Conservation (phyloP, 164 flowering plant species). For the Kingdonia uniflora region DNA sequence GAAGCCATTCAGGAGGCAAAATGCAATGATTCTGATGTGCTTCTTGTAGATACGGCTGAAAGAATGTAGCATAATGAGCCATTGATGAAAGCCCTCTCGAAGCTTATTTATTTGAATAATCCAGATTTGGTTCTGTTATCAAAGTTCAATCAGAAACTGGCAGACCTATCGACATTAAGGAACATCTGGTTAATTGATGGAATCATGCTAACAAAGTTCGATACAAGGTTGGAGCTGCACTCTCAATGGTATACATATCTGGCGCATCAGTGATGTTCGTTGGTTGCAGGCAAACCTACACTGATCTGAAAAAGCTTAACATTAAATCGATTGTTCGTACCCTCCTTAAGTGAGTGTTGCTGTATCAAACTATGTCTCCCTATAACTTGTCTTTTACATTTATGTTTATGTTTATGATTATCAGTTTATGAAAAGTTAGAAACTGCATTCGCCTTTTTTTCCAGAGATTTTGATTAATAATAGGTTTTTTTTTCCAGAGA, state of each 20-base stretch:
- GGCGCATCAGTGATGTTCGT: slow-evolving; percentile 98
- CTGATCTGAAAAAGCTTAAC: slow-evolving; percentile 86
- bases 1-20: slow-evolving; percentile 93
- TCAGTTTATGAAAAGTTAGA: too few species aligned
- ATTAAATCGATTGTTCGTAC: slow-evolving; percentile 86
- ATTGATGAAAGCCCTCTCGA: slow-evolving; percentile 91
- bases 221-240: slow-evolving; percentile 97
- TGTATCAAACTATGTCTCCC: too few species aligned
- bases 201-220: slow-evolving; percentile 91
- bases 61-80: slow-evolving; percentile 99
- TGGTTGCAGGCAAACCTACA: slow-evolving; percentile 93
- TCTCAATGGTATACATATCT: slow-evolving; percentile 97
- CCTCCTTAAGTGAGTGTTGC: slow-evolving; percentile 50
- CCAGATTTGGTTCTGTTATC: slow-evolving; percentile 89
- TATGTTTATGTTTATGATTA: too few species aligned
- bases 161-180: slow-evolving; percentile 64
- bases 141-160: slow-evolving; percentile 91
- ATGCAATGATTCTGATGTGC: slow-evolving; percentile 83
- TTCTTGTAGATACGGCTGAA: slow-evolving; percentile 97
- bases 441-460: too few species aligned
- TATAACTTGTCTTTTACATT: too few species aligned
- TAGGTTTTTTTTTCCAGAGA: too few species aligned
- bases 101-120: slow-evolving; percentile 75
- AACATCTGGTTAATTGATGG: slow-evolving; percentile 83
- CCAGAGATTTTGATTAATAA: too few species aligned